Conservation (phyloP, 2,329 filamentous ascomycete species). For the Cercospora zeae-maydis region DNA sequence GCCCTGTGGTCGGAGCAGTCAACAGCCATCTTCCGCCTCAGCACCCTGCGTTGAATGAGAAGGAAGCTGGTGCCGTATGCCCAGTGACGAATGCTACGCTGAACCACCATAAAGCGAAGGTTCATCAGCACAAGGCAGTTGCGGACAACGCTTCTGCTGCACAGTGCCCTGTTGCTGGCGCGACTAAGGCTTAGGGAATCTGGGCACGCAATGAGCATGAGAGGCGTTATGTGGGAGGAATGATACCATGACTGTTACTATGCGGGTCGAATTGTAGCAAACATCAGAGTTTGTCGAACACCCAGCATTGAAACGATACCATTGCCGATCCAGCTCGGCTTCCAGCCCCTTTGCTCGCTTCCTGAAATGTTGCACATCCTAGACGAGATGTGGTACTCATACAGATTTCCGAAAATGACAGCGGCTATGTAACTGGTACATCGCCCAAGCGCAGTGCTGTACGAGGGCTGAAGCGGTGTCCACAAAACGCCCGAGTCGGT, state of each 20-base stretch:
- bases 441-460: too few relatives aligned
- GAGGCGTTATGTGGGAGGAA: background rate
- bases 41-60: slow-evolving; percentile 41
- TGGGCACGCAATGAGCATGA: background rate
- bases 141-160: slow-evolving; percentile 36
- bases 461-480: too few relatives aligned
- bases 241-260: background rate
- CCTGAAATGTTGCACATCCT: too few relatives aligned
- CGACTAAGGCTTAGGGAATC: background rate
- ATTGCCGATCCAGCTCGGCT: background rate
- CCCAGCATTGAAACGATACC: background rate
- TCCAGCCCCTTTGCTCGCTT: too few relatives aligned
- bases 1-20: slow-evolving; percentile 45
- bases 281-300: background rate
- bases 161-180: slow-evolving; percentile 44
- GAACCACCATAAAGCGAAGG: slow-evolving; percentile 44
- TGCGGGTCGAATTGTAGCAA: background rate
- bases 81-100: slow-evolving; percentile 46
- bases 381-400: too few relatives aligned
- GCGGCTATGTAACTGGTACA: too few relatives aligned
- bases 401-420: too few relatives aligned
- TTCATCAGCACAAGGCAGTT: slow-evolving; percentile 42
- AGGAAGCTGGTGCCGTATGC: slow-evolving; percentile 40
- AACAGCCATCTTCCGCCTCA: slow-evolving; percentile 41
- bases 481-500: too few relatives aligned